Conservation (phyloP, 1,284 basidiomycete genomes). For the Dichomitus squalens region DNA sequence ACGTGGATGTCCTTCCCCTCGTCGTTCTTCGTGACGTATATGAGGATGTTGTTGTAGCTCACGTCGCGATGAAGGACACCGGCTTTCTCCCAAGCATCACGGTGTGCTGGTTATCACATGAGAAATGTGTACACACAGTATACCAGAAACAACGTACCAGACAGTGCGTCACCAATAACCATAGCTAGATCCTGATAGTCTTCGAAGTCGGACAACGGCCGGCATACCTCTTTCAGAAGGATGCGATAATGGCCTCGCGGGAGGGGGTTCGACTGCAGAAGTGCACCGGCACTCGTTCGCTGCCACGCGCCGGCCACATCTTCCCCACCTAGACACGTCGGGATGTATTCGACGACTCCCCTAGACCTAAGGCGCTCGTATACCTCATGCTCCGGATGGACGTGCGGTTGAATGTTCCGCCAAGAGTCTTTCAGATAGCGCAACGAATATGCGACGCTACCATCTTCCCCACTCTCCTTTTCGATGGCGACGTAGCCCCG, state of each 20-base stretch:
- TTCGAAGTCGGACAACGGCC: neutral
- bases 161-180: neutral
- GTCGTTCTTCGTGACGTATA: neutral
- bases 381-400: neutral
- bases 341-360: neutral
- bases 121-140: neutral
- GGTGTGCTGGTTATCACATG: constrained; percentile 7
- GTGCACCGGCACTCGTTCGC: neutral
- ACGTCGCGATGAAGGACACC: constrained; percentile 22
- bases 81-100: constrained; percentile 12
- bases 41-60: constrained; percentile 21
- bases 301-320: neutral
- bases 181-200: neutral
- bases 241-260: constrained; percentile 4
- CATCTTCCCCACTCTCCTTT: neutral
- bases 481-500: neutral
- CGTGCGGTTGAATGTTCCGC: neutral
- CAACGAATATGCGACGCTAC: neutral
- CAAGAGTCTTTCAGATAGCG: neutral
- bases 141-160: neutral
- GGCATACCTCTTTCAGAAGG: neutral
- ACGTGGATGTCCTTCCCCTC: neutral
- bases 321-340: neutral
- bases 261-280: neutral
- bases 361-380: neutral